Evolutionary conservation across 2,329 filamentous ascomycete genomes (phyloP), one percentile per base, ranked within the genome.

Genomic region (Botryotinia calthae): DNA sequence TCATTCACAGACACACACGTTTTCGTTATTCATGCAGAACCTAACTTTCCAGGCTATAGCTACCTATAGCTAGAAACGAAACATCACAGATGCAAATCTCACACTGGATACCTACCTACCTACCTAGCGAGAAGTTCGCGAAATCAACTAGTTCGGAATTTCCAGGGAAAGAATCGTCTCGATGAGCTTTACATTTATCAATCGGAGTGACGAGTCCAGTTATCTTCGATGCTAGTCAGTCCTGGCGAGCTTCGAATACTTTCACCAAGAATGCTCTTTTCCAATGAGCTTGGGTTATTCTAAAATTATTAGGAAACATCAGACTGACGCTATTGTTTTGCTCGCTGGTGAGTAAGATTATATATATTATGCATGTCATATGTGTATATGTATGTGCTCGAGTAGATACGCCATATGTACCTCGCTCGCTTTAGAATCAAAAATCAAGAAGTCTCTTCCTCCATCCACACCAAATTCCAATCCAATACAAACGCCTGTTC

Each of bases 151-250:
- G 10, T 51, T 51, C 25, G 25, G 25, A 54, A n/a, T n/a, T 25
- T 54, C 0, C 14, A n/a, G 25, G 2, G 48, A 12, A 16, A 5
- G 25, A 16, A 51, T 16, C 5, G 0, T 2, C 5, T n/a, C 25
- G 12, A 7, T 51, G 12, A 7, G 25, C 48, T n/a, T n/a, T n/a
- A 16, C 12, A 2, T 54, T 16, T n/a, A n/a, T 16, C 25, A n/a
- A 54, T 2, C 25, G 12, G 25, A n/a, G 7, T 34, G 34, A 54
- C 48, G 25, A 54, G n/a, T 16, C 48, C 25, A n/a, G 12, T 14
- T 16, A 16, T 54, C 12, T 54, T n/a, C 25, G 4, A n/a, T n/a
- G 12, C 4, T 5, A 54, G 14, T 54, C 40, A 42, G 14, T 42
- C 10, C 10, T 3, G 25, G 25, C 2, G 48, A n/a, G 48, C 12